These are phyloP conservation scores for Sporisorium reilianum DNA, from an alignment of 1,284 basidiomycete genomes.

Conservation along the genomic window DNA sequence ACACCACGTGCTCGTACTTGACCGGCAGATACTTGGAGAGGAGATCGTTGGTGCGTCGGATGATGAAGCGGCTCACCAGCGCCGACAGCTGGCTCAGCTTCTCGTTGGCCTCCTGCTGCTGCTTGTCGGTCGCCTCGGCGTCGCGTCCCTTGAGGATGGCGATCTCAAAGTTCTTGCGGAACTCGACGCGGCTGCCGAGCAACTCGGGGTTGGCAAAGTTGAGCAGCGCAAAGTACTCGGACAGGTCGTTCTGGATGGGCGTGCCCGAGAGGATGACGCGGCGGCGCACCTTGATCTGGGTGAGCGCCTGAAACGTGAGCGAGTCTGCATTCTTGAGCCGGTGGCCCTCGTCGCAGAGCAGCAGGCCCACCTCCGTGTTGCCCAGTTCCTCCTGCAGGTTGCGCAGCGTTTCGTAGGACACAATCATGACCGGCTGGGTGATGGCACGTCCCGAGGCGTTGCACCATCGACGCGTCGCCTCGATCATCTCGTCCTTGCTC, in stretches of 20 bases:
- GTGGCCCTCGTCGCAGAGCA: slow-evolving; percentile 97
- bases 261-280: slow-evolving; percentile 97
- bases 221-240: slow-evolving; percentile 95
- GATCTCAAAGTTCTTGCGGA: slow-evolving; percentile 96
- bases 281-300: slow-evolving; percentile 86
- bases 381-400: slow-evolving; percentile 65
- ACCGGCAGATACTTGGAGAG: slow-evolving; percentile 97
- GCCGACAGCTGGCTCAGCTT: slow-evolving; percentile 93
- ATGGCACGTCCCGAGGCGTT: slow-evolving; percentile 60
- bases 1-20: slow-evolving; percentile 99
- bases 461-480: slow-evolving; percentile 65
- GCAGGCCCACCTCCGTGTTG: slow-evolving; percentile 79
- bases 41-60: slow-evolving; percentile 94
- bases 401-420: slow-evolving; percentile 94
- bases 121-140: slow-evolving; percentile 84
- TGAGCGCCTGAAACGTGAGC: slow-evolving; percentile 86
- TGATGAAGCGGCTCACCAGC: slow-evolving; percentile 95
- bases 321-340: slow-evolving; percentile 87
- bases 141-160: slow-evolving; percentile 93
- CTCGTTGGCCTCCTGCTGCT: slow-evolving; percentile 85
- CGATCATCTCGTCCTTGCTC: slow-evolving; percentile 66
- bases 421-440: slow-evolving; percentile 84
- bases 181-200: slow-evolving; percentile 89
- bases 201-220: slow-evolving; percentile 98
- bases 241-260: slow-evolving; percentile 96